A percentile compares a stretch with the other conserved stretches of the same genome.
Evolutionary conservation across 495 filamentous ascomycete genomes (phyloP).

Genomic region (Trichoderma erinaceum): DNA sequence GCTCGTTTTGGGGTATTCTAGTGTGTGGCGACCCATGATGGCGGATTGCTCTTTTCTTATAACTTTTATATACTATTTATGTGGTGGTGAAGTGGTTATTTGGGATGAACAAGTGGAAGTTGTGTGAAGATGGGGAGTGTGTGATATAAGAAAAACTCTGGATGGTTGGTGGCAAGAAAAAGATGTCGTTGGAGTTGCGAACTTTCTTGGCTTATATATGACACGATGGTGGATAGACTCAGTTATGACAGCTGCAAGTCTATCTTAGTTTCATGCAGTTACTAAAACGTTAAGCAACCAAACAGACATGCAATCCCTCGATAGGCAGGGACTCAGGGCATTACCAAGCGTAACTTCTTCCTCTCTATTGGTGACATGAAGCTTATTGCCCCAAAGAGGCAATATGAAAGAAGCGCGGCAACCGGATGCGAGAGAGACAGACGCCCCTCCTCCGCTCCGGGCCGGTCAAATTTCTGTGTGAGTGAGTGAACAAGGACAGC

Average conservation of each 20-base stretch:
- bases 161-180: too few relatives aligned
- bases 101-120: too few relatives aligned
- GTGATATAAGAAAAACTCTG: too few relatives aligned
- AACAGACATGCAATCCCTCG: neutral
- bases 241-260: too few relatives aligned
- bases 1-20: slow-evolving; percentile 61
- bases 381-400: slow-evolving; percentile 1
- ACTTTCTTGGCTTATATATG: too few relatives aligned
- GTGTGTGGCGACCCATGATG: slow-evolving; percentile 42
- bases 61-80: neutral
- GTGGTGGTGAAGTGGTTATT: neutral
- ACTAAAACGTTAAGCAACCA: too few relatives aligned
- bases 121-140: too few relatives aligned
- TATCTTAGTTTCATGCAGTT: too few relatives aligned
- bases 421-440: neutral
- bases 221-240: too few relatives aligned
- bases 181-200: too few relatives aligned
- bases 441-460: neutral
- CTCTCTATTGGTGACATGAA: neutral
- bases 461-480: neutral
- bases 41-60: neutral
- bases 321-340: neutral
- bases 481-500: too few relatives aligned
- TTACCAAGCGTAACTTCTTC: neutral
- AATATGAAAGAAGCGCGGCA: neutral